A percentile compares a stretch with the other conserved stretches of the same genome.
These are phyloP conservation scores for Solanum etuberosum DNA, from an alignment of 257 asterid genomes.

Conservation along the genomic window DNA sequence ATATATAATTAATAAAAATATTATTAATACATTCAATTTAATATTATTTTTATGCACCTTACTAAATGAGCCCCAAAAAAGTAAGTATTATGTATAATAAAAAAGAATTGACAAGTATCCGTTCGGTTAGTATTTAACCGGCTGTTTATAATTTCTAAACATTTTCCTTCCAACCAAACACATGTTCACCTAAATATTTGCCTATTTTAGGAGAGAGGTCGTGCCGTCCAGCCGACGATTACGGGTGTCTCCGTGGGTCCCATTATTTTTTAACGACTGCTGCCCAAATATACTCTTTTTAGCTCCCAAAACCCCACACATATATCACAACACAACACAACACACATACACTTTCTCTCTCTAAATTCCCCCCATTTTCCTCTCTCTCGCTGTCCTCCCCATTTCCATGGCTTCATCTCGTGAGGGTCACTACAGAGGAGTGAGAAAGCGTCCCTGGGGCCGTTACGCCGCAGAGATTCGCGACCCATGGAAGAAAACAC, in stretches of 20 bases:
- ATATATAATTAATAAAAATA: no score
- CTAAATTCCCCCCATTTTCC: not conserved
- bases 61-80: no score
- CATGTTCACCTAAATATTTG: not conserved
- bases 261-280: not conserved
- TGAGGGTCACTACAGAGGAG: slow-evolving; percentile 92
- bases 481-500: slow-evolving; percentile 95
- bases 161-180: not conserved
- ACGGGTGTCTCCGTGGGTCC: slow-evolving; percentile 81
- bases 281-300: not conserved
- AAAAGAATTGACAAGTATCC: no score
- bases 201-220: slow-evolving; percentile 16
- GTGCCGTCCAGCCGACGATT: slow-evolving; percentile 98
- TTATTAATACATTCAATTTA: no score
- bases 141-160: not conserved
- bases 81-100: no score
- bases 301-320: not conserved
- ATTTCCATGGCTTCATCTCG: slow-evolving; percentile 61
- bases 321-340: not conserved
- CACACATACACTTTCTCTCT: slow-evolving; percentile 1
- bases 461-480: slow-evolving; percentile 99
- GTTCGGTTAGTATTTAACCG: no score
- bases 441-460: slow-evolving; percentile 97
- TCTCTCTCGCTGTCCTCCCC: not conserved
- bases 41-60: rapidly evolving